phyloP scores from a whole-genome alignment of 202 grass and related monocot genomes.

The Zizania palustris region DNA sequence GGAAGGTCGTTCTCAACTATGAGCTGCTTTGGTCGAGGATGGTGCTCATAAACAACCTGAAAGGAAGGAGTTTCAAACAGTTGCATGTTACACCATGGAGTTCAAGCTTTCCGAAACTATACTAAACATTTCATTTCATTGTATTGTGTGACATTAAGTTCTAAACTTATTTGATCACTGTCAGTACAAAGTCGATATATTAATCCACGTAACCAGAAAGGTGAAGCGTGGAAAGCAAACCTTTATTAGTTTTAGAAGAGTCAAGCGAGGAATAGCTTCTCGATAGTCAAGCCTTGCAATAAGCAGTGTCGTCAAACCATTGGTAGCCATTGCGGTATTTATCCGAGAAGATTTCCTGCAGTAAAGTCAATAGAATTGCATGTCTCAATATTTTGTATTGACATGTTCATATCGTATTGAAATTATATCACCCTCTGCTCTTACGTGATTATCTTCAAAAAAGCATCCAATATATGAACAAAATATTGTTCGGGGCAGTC shows the following conservation, averaged over 20 bases:
- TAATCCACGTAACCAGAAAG: neutral
- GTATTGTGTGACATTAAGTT: neutral
- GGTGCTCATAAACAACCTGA: conserved; percentile 97
- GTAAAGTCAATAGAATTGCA: conserved; percentile 34
- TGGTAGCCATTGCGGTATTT: conserved; percentile 94
- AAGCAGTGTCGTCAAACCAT: conserved; percentile 90
- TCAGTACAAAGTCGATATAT: neutral
- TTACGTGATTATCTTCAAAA: conserved; percentile 99
- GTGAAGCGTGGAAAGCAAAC: conserved; percentile 40
- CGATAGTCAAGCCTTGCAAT: conserved; percentile 91
- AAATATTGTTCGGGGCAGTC: conserved; percentile 97
- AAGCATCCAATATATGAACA: conserved; percentile 87
- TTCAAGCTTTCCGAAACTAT: conserved; percentile 9
- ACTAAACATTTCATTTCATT: conserved; percentile 31
- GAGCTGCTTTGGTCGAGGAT: conserved; percentile 95
- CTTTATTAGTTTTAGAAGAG: conserved; percentile 98
- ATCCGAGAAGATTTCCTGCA: conserved; percentile 92
- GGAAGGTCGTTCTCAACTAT: conserved; percentile 98
- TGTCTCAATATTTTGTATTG: conserved; percentile 23
- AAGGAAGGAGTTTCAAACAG: conserved; percentile 29
- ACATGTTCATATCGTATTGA: neutral
- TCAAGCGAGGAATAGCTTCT: conserved; percentile 93
- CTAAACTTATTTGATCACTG: neutral
- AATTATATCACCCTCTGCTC: conserved; percentile 10
- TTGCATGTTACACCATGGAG: neutral